A percentile compares a stretch with the other conserved stretches of the same genome.
Evolutionary conservation across 192 early-diverging fungal genomes (phyloP).

Genomic region (Funneliformis mosseae): DNA sequence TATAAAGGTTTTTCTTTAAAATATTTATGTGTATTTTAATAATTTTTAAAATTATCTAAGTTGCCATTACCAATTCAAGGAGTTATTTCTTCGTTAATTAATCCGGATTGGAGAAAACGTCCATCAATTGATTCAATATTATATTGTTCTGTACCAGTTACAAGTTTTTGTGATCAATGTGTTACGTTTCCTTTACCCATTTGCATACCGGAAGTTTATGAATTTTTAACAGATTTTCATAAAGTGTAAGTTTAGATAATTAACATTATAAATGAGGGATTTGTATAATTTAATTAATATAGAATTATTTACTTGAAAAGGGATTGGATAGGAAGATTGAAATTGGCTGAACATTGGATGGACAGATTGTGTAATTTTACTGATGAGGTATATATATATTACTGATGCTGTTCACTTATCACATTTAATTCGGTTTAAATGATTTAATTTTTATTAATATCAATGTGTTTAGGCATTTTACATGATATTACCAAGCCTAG

Average conservation of each 20-base stretch:
- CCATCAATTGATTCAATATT: slow-evolving; percentile 54
- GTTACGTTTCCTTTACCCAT: slow-evolving; percentile 50
- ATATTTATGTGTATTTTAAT: background rate
- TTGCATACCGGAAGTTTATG: slow-evolving; percentile 59
- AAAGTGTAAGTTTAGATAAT: slow-evolving; percentile 42
- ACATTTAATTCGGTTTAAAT: background rate
- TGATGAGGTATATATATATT: slow-evolving; percentile 36
- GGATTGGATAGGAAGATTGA: slow-evolving; percentile 24
- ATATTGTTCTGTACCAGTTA: slow-evolving; percentile 50
- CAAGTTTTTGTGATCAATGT: slow-evolving; percentile 42
- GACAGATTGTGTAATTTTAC: slow-evolving; percentile 29
- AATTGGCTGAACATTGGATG: slow-evolving; percentile 27
- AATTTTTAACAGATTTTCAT: slow-evolving; percentile 56
- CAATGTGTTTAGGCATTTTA: slow-evolving; percentile 52
- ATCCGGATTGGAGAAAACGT: slow-evolving; percentile 49
- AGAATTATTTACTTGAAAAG: background rate
- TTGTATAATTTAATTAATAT: background rate
- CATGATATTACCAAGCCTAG: slow-evolving; percentile 56
- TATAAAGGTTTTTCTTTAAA: background rate
- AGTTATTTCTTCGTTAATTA: slow-evolving; percentile 45
- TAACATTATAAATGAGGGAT: background rate
- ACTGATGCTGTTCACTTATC: background rate
- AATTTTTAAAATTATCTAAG: slow-evolving; percentile 33
- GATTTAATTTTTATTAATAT: slow-evolving; percentile 41
- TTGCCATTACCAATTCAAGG: slow-evolving; percentile 49